Base-by-base conservation (phyloP, 2,329 filamentous ascomycete genomes). In the Aspergillus pseudoglaucus region DNA sequence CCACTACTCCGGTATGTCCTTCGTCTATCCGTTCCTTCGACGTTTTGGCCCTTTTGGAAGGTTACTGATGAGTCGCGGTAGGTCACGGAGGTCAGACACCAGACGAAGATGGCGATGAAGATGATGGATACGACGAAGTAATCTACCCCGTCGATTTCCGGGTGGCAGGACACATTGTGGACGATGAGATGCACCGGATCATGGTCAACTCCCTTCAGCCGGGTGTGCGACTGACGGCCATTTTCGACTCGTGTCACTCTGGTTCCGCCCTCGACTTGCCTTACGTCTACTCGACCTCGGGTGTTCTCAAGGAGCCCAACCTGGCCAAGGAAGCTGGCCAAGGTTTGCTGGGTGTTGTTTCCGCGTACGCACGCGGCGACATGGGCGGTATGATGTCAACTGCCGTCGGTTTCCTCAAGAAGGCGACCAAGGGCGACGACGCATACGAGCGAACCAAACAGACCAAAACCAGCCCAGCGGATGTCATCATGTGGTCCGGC, bases 401-500 rank as follows among this genome's bases (percentile, higher is more conserved):
- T 41, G 80, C 93, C n/a, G 83, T 91, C 66, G 82, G 83, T 41
- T 81, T 97, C 62, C 83, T 94, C 70, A 96, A 96, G 76, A 87
- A 90, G 65, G 90, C 89, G 15, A 86, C 88, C 18, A 80, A 74
- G 51, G 90, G 90, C 56, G 84, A 93, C 57, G 82, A 85, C 32
- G 84, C 85, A 15, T 85, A 90, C 68, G 80, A 94, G 71, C 84
- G 83, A 66, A 88, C 90, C 53, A 78, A 88, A 65, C 80, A 86
- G 56, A 97, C 91, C 38, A 94, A 94, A 74, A 97, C 93, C 14
- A 93, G 87, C 47, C 85, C 90, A 1, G 93, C 93, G 37, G 93
- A 98, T 69, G 93, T 98, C 27, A 82, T 98, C 65, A 95, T 96
- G 88, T 95, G 90, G 87, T 95, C 88, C 52, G 93, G 93, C 48